Evolutionary conservation across 352 stramenopile genomes (phyloP).

Genomic region (Phytophthora niederhauseri): DNA sequence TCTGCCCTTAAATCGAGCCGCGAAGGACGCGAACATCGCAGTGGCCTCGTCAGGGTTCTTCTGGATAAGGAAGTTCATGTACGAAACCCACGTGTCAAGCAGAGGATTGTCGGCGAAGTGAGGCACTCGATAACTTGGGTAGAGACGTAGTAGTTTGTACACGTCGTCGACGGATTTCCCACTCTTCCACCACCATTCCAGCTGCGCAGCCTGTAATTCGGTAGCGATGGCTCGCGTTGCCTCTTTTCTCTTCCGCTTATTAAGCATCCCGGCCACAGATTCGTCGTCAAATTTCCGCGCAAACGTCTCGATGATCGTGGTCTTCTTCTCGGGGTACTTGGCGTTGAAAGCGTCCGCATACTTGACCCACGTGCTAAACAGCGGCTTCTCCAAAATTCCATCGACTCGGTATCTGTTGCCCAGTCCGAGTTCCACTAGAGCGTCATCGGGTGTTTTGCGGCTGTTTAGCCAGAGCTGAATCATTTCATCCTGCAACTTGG

Average conservation of each 20-base stretch:
- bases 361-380: constrained; percentile 3
- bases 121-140: not conserved
- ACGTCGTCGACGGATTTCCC: not conserved
- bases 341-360: not conserved
- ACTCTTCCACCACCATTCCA: not conserved
- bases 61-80: not conserved
- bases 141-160: not conserved
- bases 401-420: not conserved
- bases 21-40: not conserved
- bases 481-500: not conserved
- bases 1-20: not conserved
- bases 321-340: not conserved
- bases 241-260: not conserved
- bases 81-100: not conserved
- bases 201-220: not conserved
- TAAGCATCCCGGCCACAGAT: not conserved
- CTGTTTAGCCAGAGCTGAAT: not conserved
- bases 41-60: not conserved
- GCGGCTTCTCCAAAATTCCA: not conserved
- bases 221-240: not conserved
- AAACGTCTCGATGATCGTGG: not conserved
- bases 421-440: not conserved
- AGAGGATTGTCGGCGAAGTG: not conserved
- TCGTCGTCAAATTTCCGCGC: not conserved
- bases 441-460: not conserved